Evolutionary conservation across 495 filamentous ascomycete species (phyloP).

Genomic region (Saxophila tyrrhenica): DNA sequence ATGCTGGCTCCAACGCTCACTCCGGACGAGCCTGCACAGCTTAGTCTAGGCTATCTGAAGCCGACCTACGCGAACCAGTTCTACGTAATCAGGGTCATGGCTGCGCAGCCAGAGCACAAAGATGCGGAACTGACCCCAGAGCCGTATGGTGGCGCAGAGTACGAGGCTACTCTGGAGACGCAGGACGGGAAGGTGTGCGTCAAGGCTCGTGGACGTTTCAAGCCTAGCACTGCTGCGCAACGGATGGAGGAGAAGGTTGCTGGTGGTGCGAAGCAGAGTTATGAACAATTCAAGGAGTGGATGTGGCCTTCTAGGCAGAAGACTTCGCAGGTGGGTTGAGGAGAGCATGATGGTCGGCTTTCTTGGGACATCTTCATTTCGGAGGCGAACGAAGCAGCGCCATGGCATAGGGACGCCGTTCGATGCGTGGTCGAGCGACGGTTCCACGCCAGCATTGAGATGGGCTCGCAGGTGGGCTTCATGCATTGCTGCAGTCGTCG

Average conservation of each 20-base stretch:
- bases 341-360: too few species aligned
- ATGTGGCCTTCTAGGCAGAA: constrained; percentile 18
- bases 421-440: too few species aligned
- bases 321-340: constrained; percentile 7
- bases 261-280: constrained; percentile 2
- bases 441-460: too few species aligned
- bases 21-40: constrained; percentile 23
- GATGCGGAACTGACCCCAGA: constrained; percentile 16
- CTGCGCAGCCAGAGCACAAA: constrained; percentile 22
- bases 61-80: constrained; percentile 48
- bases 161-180: constrained; percentile 30
- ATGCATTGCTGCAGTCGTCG: too few species aligned
- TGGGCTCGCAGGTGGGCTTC: too few species aligned
- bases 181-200: constrained; percentile 52
- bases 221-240: constrained; percentile 1
- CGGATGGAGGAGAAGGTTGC: constrained; percentile 5
- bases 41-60: constrained; percentile 52
- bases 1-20: constrained; percentile 28
- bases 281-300: constrained; percentile 17
- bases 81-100: constrained; percentile 50
- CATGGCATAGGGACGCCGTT: too few species aligned
- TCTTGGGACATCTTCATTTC: neutral
- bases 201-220: constrained; percentile 25
- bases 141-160: constrained; percentile 25
- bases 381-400: neutral